These are phyloP conservation scores for Fraxinus nigra DNA, from an alignment of 305 asterid genomes.

Conservation along the genomic window DNA sequence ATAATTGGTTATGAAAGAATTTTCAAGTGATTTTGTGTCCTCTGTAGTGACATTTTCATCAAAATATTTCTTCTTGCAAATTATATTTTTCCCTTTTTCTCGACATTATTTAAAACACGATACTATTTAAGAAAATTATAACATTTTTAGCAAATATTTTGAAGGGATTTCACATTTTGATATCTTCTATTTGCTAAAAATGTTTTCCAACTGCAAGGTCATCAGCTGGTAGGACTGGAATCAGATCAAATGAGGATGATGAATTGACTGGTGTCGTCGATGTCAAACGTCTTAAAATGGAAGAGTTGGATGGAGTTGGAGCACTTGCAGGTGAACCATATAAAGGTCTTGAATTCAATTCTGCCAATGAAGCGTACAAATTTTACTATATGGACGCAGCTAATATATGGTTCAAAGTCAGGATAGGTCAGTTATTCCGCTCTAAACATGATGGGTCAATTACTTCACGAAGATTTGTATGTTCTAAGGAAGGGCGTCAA, in stretches of 20 bases:
- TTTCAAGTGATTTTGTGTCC: too few species aligned
- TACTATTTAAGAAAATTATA: too few species aligned
- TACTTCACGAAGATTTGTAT: constrained; percentile 88
- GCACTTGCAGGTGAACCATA: constrained; percentile 61
- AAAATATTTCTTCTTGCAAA: too few species aligned
- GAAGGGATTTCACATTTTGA: too few species aligned
- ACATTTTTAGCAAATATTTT: too few species aligned
- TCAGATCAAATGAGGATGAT: constrained; percentile 76
- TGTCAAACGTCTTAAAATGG: constrained; percentile 64
- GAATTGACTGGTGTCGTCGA: constrained; percentile 50
- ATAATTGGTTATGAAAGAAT: too few species aligned
- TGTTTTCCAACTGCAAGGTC: constrained; percentile 54
- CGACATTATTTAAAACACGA: too few species aligned
- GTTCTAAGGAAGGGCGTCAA: constrained; percentile 94
- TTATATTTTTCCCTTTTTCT: too few species aligned
- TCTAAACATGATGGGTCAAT: constrained; percentile 86
- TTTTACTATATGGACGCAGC: constrained; percentile 66
- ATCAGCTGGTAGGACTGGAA: constrained; percentile 80
- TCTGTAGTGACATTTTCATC: too few species aligned
- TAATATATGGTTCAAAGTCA: constrained; percentile 59
- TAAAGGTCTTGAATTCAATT: too few species aligned
- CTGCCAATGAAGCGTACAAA: constrained; percentile 56
- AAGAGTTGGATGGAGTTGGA: constrained; percentile 40
- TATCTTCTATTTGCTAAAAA: too few species aligned
- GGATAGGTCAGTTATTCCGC: constrained; percentile 90